Conservation (phyloP, 306 rosid genomes). For the Vachellia pachyceras region DNA sequence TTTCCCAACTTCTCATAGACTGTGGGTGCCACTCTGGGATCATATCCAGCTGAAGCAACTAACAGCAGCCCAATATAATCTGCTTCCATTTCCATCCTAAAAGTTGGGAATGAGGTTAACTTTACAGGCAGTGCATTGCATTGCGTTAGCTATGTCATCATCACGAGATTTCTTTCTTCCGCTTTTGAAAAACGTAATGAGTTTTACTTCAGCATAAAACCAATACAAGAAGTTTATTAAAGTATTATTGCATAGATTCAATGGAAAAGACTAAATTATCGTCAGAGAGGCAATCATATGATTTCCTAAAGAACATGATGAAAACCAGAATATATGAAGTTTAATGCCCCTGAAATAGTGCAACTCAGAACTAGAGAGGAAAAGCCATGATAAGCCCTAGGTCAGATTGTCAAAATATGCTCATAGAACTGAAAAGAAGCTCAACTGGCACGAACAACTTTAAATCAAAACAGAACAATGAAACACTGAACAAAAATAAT, state of each 20-base stretch:
- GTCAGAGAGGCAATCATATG: too few species aligned
- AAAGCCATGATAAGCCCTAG: slow-evolving; percentile 9
- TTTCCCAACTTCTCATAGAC: slow-evolving; percentile 70
- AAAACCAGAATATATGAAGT: background rate
- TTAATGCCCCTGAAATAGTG: background rate
- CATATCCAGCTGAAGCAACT: slow-evolving; percentile 81
- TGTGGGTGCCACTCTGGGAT: slow-evolving; percentile 72
- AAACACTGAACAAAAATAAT: background rate
- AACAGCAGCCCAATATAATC: slow-evolving; percentile 80
- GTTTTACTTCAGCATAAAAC: background rate
- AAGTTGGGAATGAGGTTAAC: background rate
- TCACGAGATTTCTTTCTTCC: too few species aligned
- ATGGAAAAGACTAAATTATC: slow-evolving; percentile 7
- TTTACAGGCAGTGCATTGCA: background rate
- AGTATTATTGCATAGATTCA: background rate
- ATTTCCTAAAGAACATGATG: background rate
- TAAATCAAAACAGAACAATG: too few species aligned
- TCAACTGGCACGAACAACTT: background rate
- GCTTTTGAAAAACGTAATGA: background rate
- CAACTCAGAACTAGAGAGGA: background rate
- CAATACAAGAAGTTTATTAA: background rate
- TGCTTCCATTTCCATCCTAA: slow-evolving; percentile 90
- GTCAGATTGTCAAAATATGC: background rate
- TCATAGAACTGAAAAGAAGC: background rate
- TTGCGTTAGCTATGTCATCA: too few species aligned